Evolutionary conservation across 2,329 filamentous ascomycete genomes (phyloP), one percentile per base, ranked within the genome.

Genomic region (Mollisiaceae sp.): DNA sequence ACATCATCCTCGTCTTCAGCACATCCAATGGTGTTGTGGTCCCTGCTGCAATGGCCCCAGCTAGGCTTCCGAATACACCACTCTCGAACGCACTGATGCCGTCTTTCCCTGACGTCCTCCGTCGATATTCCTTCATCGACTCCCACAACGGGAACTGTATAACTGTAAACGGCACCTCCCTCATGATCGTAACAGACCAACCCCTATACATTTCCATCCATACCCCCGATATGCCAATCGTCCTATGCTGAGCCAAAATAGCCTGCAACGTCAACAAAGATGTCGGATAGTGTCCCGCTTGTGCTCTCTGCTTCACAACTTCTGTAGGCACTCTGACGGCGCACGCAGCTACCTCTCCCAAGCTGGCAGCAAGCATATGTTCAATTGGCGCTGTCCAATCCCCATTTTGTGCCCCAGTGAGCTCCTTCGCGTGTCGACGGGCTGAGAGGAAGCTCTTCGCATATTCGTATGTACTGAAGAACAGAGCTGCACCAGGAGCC

Each of bases 101-200:
- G 20, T 69, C 70, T 39, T 74, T 75, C 55, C 80, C 76, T 57
- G 82, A 77, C 65, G 74, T 77, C 47, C 80, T 73, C 52, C 84
- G 78, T 6, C 88, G 83, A 85, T 87, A 92, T 50, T 83, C 82
- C 84, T 97, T 98, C 84, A 98, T 86, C 4, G 85, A 88, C 80
- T 99, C 95, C 95, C 95, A 99, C 69, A 99, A 85, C 55, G 95
- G 95, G 77, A 99, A 99, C 79, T 99, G 95, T 69, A 99, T 91
- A 11, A 97, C 89, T 2, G 96, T 98, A 75, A 99, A 99, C 4
- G 95, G 95, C 67, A 99, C 94, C 82, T 99, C 95, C 65, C 95
- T 88, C 81, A 97, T 90, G 60, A 99, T 89, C 1, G 95, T 99
- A 72, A 98, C 93, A 20, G 88, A 86, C 85, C 93, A 97, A 1